Percentiles rank a stretch among this genome's conserved stretches.
phyloP scores from a whole-genome alignment of 495 filamentous ascomycete species.

The Penicillium coprophilum region DNA sequence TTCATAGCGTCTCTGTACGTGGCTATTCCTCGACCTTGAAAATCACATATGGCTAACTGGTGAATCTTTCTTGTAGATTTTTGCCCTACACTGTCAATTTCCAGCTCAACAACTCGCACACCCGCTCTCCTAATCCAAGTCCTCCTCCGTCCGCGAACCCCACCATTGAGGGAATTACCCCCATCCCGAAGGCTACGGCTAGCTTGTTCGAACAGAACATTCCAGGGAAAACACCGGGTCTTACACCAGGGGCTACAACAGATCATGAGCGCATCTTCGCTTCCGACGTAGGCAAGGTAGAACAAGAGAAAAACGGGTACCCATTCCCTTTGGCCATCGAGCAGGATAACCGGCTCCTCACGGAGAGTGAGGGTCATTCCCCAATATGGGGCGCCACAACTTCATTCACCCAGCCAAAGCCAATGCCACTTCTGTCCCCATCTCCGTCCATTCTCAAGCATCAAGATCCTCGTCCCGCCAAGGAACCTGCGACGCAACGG shows the following conservation, averaged over 20 bases:
- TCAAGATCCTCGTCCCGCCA: constrained; percentile 48
- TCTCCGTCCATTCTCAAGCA: constrained; percentile 71
- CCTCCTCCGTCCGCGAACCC: constrained; percentile 39
- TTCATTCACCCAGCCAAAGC: constrained; percentile 70
- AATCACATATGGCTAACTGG: constrained; percentile 2
- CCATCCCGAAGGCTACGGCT: constrained; percentile 34
- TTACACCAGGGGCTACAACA: constrained; percentile 60
- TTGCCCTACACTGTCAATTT: constrained; percentile 90
- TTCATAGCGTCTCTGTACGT: constrained; percentile 84
- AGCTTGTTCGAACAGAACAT: constrained; percentile 43
- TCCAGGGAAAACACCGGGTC: constrained; percentile 39
- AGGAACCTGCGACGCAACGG: constrained; percentile 25
- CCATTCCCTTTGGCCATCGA: constrained; percentile 32
- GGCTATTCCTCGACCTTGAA: neutral
- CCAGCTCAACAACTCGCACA: constrained; percentile 35
- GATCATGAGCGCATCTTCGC: constrained; percentile 63
- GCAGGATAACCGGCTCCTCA: constrained; percentile 28
- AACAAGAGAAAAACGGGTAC: constrained; percentile 31
- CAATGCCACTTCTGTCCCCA: constrained; percentile 63
- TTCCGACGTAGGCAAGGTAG: constrained; percentile 32
- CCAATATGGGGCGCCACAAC: constrained; percentile 65
- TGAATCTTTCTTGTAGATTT: constrained; percentile 54
- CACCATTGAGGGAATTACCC: constrained; percentile 30
- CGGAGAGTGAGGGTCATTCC: constrained; percentile 45
- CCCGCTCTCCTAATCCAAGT: constrained; percentile 17